These are phyloP conservation scores for Ascochyta lentis DNA, from an alignment of 2,329 filamentous ascomycete genomes.

Conservation along the genomic window DNA sequence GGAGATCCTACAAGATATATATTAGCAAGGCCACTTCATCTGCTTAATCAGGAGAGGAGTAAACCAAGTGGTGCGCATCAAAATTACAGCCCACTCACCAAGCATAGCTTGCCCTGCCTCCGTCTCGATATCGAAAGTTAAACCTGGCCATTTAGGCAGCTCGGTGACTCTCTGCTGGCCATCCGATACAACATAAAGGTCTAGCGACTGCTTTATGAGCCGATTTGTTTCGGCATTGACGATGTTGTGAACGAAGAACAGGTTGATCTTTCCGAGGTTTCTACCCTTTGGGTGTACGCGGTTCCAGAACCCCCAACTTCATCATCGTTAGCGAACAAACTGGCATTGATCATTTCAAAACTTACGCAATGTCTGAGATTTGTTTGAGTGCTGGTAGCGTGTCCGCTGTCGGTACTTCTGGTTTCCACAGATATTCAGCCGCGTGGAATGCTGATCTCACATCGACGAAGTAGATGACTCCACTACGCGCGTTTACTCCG, in stretches of 20 bases:
- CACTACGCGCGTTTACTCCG: neutral
- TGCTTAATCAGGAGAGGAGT: neutral
- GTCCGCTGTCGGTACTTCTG: neutral
- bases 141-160: neutral
- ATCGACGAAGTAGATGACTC: neutral
- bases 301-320: slow-evolving; percentile 1
- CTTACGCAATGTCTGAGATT: neutral
- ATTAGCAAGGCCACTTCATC: neutral
- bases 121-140: neutral
- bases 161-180: neutral
- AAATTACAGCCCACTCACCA: neutral
- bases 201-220: neutral
- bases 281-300: neutral
- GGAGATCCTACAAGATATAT: slow-evolving; percentile 4
- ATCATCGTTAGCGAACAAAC: neutral
- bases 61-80: no score
- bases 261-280: neutral
- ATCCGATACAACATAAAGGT: neutral
- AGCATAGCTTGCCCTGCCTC: slow-evolving; percentile 16
- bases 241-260: neutral
- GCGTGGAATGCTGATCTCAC: neutral
- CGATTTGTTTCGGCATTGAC: neutral
- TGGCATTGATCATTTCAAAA: neutral
- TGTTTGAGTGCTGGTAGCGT: neutral
- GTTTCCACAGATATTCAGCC: neutral